phyloP scores from a whole-genome alignment of 2,329 filamentous ascomycete species.

The Parafenestella ontariensis region DNA sequence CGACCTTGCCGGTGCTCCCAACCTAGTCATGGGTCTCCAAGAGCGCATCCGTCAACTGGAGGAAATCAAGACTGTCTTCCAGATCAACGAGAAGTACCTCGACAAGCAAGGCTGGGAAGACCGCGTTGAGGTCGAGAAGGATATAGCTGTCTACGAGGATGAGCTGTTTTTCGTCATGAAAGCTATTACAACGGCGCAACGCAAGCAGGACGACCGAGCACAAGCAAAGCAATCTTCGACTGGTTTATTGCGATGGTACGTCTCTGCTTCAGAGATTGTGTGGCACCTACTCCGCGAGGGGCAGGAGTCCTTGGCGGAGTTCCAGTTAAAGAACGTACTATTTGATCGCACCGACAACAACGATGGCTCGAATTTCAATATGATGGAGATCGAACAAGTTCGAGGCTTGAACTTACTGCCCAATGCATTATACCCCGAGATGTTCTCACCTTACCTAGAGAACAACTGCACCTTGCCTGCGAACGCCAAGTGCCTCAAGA shows the following conservation, averaged over 20 bases:
- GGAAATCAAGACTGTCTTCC: conserved; percentile 96
- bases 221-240: conserved; percentile 72
- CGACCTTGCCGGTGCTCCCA: conserved; percentile 89
- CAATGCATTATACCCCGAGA: conserved; percentile 92
- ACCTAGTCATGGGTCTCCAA: conserved; percentile 90
- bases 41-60: conserved; percentile 92
- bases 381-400: conserved; percentile 86
- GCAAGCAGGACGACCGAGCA: conserved; percentile 74
- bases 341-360: conserved; percentile 97
- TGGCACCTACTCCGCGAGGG: conserved; percentile 94
- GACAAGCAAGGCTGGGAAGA: conserved; percentile 93
- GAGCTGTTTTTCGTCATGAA: conserved; percentile 99
- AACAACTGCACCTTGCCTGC: conserved; percentile 61
- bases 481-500: conserved; percentile 83
- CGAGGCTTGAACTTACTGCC: conserved; percentile 88
- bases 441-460: conserved; percentile 89
- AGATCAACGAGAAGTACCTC: conserved; percentile 85
- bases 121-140: conserved; percentile 84
- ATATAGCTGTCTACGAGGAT: conserved; percentile 88
- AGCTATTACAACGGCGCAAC: conserved; percentile 94
- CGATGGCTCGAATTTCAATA: conserved; percentile 94
- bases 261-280: conserved; percentile 92
- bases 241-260: conserved; percentile 87
- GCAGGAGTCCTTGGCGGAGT: conserved; percentile 86
- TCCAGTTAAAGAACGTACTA: conserved; percentile 88